Evolutionary conservation across 2,329 filamentous ascomycete genomes (phyloP).

Genomic region (Laburnicola sp.): DNA sequence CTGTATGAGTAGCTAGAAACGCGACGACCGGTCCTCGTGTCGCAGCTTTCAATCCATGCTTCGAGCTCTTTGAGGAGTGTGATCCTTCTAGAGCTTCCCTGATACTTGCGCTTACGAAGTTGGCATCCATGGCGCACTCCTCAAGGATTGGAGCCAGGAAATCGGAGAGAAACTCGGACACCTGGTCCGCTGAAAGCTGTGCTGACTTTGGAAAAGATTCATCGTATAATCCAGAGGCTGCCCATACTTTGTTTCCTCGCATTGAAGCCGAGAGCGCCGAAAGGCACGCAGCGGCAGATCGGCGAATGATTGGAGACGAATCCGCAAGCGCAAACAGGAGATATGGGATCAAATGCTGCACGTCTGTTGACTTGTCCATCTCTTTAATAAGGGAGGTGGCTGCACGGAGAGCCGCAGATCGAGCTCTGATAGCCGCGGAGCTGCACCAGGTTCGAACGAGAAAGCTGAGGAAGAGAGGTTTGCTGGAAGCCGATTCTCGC

Average conservation of each 20-base stretch:
- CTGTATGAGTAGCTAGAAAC: slow-evolving; percentile 74
- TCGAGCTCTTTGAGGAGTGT: slow-evolving; percentile 39
- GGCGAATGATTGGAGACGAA: slow-evolving; percentile 72
- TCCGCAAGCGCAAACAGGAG: slow-evolving; percentile 74
- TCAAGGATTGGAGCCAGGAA: slow-evolving; percentile 75
- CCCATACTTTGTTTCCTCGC: slow-evolving; percentile 26
- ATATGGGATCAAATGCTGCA: slow-evolving; percentile 84
- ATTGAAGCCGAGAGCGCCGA: slow-evolving; percentile 24
- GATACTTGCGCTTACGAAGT: slow-evolving; percentile 68
- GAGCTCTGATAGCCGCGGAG: slow-evolving; percentile 68
- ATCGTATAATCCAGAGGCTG: slow-evolving; percentile 60
- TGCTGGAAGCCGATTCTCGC: slow-evolving; percentile 58
- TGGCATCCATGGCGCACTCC: slow-evolving; percentile 80
- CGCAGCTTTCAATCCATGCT: slow-evolving; percentile 58
- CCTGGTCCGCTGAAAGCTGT: slow-evolving; percentile 62
- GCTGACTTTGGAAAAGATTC: slow-evolving; percentile 53
- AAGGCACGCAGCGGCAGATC: slow-evolving; percentile 71
- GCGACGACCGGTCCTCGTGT: slow-evolving; percentile 67
- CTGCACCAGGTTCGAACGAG: slow-evolving; percentile 75
- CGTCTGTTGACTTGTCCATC: slow-evolving; percentile 58
- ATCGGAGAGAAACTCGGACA: slow-evolving; percentile 62
- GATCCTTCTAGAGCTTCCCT: slow-evolving; percentile 62
- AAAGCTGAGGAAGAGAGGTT: slow-evolving; percentile 73
- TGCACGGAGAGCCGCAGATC: slow-evolving; percentile 69
- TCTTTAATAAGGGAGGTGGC: slow-evolving; percentile 35